Evolutionary conservation across 1,284 basidiomycete genomes (phyloP).

Genomic region (Moesziomyces aphidis): DNA sequence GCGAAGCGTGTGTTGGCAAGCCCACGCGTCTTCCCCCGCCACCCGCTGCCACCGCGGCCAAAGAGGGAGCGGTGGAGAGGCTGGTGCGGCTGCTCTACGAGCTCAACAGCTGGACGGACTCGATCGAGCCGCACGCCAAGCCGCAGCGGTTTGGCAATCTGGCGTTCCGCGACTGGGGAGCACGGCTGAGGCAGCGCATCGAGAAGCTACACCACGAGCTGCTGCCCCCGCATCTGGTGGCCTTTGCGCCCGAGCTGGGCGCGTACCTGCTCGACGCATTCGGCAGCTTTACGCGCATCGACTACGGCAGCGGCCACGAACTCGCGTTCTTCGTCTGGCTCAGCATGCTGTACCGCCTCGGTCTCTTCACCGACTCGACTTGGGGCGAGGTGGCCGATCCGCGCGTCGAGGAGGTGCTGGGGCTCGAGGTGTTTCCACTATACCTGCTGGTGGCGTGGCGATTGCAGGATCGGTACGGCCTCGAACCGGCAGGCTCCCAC

Average conservation of each 20-base stretch:
- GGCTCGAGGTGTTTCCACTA: constrained; percentile 75
- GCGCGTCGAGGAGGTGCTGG: constrained; percentile 49
- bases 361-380: constrained; percentile 28
- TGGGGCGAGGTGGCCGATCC: constrained; percentile 4
- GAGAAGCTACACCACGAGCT: constrained; percentile 63
- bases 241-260: constrained; percentile 74
- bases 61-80: constrained; percentile 59
- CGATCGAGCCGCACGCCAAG: constrained; percentile 81
- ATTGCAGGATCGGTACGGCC: constrained; percentile 86
- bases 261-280: constrained; percentile 87
- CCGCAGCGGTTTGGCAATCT: constrained; percentile 95
- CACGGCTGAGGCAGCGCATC: constrained; percentile 73
- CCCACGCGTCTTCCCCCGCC: constrained; percentile 29
- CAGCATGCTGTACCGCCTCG: constrained; percentile 48
- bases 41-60: neutral
- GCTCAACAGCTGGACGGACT: constrained; percentile 82
- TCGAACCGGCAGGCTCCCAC: constrained; percentile 96
- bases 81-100: constrained; percentile 76
- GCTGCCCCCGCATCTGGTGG: constrained; percentile 71
- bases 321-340: constrained; percentile 64
- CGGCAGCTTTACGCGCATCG: constrained; percentile 89
- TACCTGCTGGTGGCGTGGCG: constrained; percentile 86
- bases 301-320: constrained; percentile 98
- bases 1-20: constrained; percentile 61
- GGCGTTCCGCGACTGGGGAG: constrained; percentile 88